Evolutionary conservation across 257 asterid genomes (phyloP), one percentile per base, ranked within the genome.

Genomic region (Penstemon barbatus): DNA sequence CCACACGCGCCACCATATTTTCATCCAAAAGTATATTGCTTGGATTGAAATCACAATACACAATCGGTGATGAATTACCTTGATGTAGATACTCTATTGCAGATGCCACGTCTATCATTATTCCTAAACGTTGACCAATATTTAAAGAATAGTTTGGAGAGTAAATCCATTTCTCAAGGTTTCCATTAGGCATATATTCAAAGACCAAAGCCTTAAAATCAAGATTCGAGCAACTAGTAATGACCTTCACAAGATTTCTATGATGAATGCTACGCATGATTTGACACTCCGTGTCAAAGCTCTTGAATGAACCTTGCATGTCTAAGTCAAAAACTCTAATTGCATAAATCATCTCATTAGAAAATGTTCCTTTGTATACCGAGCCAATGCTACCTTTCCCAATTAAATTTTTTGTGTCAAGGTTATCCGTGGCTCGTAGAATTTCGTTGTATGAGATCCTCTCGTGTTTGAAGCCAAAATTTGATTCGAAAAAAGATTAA

Each of bases 41-140:
- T 5, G 84, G 81, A 57, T 80, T 80, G 66, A 80, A 49, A 45
- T 80, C 84, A 60, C 81, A 73, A 10, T 80, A 79, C 5, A 76
- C 70, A 45, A 80, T 60, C 4, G 71, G 71, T 36, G 11, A 51
- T 4, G 19, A 45, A 38, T 73, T 74, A 11, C 75, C 67, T 5
- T 44, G 40, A 25, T 62, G 55, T 44, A 62, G 38, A 62, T 62
- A 62, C 7, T 62, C 67, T 18, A 62, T 18, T 44, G 67, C 67
- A 18, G 42, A 65, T 50, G 50, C 60, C 19, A 65, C 60, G 8
- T 65, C 71, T 10, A 66, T 19, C 71, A 66, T 13, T 37, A 54
- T 52, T 66, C 50, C 43, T 6, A 62, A 8, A 10, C 67, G 18
- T 19, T 44, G 42, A 6, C 3, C 55, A n/a, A 62, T 43, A 5